Evolutionary conservation across 1,284 basidiomycete species (phyloP).

Genomic region (Sphaerobolus stellatus): DNA sequence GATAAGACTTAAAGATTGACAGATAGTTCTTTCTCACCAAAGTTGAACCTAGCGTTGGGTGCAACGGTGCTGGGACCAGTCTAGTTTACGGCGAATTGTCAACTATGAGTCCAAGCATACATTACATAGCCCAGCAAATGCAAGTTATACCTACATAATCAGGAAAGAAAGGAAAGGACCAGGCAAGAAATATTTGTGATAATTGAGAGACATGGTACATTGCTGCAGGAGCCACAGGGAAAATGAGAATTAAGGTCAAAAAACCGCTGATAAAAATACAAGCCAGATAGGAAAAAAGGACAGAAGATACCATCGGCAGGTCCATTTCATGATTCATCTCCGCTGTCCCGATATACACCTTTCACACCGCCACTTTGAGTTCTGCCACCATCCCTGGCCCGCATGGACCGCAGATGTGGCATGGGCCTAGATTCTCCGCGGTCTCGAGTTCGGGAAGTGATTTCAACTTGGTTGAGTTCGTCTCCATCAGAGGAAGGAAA

Average conservation of each 20-base stretch:
- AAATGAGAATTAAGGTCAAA: no score
- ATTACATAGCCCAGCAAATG: no score
- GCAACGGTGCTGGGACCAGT: conserved; percentile 84
- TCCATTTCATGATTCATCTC: conserved; percentile 7
- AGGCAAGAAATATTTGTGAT: no score
- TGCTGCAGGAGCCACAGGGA: no score
- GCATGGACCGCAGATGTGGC: conserved; percentile 56
- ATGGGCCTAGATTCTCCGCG: conserved; percentile 34
- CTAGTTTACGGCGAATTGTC: conserved; percentile 70
- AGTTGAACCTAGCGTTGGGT: conserved; percentile 66
- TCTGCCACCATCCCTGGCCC: conserved; percentile 72
- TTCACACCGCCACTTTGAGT: conserved; percentile 80
- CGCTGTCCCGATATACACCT: conserved; percentile 51
- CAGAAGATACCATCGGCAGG: no score
- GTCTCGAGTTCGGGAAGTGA: conserved; percentile 1
- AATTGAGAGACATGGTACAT: no score
- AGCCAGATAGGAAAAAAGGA: no score
- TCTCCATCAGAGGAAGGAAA: conserved; percentile 14
- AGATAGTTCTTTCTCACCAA: conserved; percentile 81
- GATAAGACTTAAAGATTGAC: no score
- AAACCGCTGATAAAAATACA: no score
- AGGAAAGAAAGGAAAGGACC: no score
- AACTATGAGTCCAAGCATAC: no score
- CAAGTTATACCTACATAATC: no score
- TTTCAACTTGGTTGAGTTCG: conserved; percentile 1